These are phyloP conservation scores for Podila horticola DNA, from an alignment of 192 early-diverging fungal genomes.

Conservation along the genomic window DNA sequence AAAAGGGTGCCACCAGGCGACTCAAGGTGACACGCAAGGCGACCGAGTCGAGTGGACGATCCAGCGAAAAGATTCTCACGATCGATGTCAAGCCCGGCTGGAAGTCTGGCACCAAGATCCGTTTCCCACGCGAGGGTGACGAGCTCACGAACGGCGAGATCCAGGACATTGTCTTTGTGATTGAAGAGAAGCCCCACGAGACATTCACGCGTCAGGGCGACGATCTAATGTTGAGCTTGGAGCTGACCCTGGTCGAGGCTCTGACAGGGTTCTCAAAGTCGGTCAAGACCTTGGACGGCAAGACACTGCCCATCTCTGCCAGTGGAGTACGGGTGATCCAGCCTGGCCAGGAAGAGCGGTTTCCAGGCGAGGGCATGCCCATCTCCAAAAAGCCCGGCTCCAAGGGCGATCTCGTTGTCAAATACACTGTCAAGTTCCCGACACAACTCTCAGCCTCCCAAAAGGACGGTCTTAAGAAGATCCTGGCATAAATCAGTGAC, in stretches of 20 bases:
- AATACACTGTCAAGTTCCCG: constrained; percentile 86
- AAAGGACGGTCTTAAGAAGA: constrained; percentile 72
- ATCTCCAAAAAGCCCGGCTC: constrained; percentile 81
- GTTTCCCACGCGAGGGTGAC: constrained; percentile 90
- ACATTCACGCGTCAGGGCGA: constrained; percentile 91
- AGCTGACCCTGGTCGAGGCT: constrained; percentile 81
- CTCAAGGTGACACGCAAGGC: constrained; percentile 90
- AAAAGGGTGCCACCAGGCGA: constrained; percentile 88
- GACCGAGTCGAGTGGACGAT: constrained; percentile 53
- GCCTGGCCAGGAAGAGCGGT: constrained; percentile 78
- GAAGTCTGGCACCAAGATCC: constrained; percentile 98
- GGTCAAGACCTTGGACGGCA: constrained; percentile 82
- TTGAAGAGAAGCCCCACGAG: constrained; percentile 93
- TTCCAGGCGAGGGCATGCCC: constrained; percentile 93
- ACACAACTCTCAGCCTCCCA: constrained; percentile 69
- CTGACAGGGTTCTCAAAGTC: constrained; percentile 80
- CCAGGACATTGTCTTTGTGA: constrained; percentile 94
- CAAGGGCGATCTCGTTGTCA: constrained; percentile 91
- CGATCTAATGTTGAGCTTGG: constrained; percentile 73
- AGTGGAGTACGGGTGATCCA: constrained; percentile 63
- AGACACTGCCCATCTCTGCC: constrained; percentile 73
- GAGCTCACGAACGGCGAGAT: constrained; percentile 77
- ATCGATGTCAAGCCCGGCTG: constrained; percentile 93
- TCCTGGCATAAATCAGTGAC: constrained; percentile 37
- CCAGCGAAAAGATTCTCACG: constrained; percentile 83